Evolutionary conservation across 306 rosid genomes (phyloP), one percentile per base, ranked within the genome.

Genomic region (Quillaja saponaria): DNA sequence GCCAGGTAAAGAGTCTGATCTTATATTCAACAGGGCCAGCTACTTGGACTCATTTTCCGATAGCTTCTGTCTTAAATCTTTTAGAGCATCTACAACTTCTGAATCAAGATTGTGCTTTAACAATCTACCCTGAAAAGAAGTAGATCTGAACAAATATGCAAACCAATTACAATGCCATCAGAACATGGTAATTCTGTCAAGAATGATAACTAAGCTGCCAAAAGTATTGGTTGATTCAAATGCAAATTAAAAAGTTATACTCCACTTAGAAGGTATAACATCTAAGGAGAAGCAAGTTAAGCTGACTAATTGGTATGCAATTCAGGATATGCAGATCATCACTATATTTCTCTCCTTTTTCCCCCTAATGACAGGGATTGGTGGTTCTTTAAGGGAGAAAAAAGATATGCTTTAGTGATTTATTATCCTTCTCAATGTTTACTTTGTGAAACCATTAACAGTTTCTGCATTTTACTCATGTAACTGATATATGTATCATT

Each of bases 81-180:
- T 82, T 59, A 91, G 85, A 42, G 96, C 95, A 67, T 79, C 91
- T 56, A 91, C 96, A 18, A 91, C 95, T 68, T 91, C 86, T 19
- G 92, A 68, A 78, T 84, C 87, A 12, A 88, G 97, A 84, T 86
- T 88, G 79, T 91, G 97, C 82, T 88, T 88, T 58, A 91, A 71
- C 54, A 91, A 47, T 72, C 69, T 85, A 55, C 91, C 96, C 73
- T 85, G 91, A 77, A 91, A 91, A 45, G 95, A 83, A 15, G 75
- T 59, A 19, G 97, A 75, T 54, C 97, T 91, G 85, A 34, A 68
- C 60, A 52, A 59, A 31, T 13, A 56, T 73, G 55, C 17, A 76
- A 55, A 69, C 59, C 49, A 69, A 34, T 61, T 52, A 64, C 61
- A 39, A 56, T 65, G 45, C 33, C 57, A 54, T 37, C 11, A 46